phyloP scores from a whole-genome alignment of 2,329 filamentous ascomycete species.

The Diaporthe ilicicola region DNA sequence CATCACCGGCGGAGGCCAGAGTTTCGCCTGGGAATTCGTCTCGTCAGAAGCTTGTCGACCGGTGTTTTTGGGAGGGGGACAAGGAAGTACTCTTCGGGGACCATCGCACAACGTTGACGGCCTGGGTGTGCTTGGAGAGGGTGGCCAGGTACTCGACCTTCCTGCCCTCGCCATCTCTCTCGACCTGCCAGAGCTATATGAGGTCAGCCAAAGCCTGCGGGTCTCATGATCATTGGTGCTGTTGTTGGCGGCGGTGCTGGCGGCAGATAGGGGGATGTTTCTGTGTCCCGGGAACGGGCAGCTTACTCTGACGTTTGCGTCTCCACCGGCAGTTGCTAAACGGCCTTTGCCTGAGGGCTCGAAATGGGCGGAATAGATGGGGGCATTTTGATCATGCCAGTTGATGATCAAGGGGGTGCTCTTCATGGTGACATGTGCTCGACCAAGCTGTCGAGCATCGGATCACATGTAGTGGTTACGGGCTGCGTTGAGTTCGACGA shows the following conservation, averaged over 20 bases:
- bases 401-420: conserved; percentile 95
- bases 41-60: conserved; percentile 17
- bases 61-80: conserved; percentile 4
- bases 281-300: background rate
- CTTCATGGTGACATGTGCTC: conserved; percentile 75
- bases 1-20: conserved; percentile 93
- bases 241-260: background rate
- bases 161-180: conserved; percentile 82
- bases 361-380: conserved; percentile 97
- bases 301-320: conserved; percentile 92
- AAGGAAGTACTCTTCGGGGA: conserved; percentile 80
- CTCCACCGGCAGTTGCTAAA: conserved; percentile 91
- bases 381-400: conserved; percentile 97
- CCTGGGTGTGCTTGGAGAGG: conserved; percentile 91
- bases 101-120: conserved; percentile 97
- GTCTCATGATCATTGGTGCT: background rate
- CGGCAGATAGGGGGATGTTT: background rate
- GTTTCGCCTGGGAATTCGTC: conserved; percentile 73
- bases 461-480: conserved; percentile 15
- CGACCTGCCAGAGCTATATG: conserved; percentile 87
- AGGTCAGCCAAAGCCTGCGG: background rate
- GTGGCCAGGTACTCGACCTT: conserved; percentile 93
- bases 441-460: conserved; percentile 16
- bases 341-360: conserved; percentile 91
- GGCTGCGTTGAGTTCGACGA: background rate